These are phyloP conservation scores for Trichoderma pleuroti DNA, from an alignment of 2,329 filamentous ascomycete species.

Conservation along the genomic window DNA sequence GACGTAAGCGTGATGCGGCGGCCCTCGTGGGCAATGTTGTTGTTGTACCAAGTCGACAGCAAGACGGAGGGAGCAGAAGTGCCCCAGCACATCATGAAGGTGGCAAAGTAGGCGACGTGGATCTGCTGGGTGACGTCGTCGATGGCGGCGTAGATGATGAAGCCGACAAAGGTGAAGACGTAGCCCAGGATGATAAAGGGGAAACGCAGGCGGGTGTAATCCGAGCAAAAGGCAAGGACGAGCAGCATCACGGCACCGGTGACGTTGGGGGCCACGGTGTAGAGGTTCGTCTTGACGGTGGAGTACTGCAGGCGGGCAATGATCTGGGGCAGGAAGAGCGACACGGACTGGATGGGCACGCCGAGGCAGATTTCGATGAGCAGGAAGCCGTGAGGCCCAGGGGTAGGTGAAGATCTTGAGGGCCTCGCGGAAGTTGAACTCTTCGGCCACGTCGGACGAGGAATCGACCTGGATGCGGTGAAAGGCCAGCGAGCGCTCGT, in stretches of 20 bases:
- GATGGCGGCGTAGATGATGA: constrained; percentile 74
- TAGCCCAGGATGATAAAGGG: constrained; percentile 74
- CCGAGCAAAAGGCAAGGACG: constrained; percentile 67
- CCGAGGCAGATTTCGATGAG: constrained; percentile 58
- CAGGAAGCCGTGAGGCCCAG: constrained; percentile 47
- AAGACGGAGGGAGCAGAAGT: constrained; percentile 72
- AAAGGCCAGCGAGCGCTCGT: constrained; percentile 66
- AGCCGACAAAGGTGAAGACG: constrained; percentile 69
- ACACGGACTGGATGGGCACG: constrained; percentile 54
- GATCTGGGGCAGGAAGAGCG: constrained; percentile 55
- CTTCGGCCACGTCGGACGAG: constrained; percentile 57
- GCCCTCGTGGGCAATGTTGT: constrained; percentile 76
- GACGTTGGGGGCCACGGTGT: constrained; percentile 77
- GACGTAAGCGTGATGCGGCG: constrained; percentile 67
- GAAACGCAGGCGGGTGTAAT: constrained; percentile 62
- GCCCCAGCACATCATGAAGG: constrained; percentile 81
- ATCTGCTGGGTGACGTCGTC: constrained; percentile 57
- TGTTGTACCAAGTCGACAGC: constrained; percentile 67
- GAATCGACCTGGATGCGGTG: constrained; percentile 74
- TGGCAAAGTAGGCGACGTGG: constrained; percentile 69
- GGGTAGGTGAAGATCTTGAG: constrained; percentile 51
- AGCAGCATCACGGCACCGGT: constrained; percentile 70
- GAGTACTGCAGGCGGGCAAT: constrained; percentile 47
- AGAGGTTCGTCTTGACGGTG: constrained; percentile 66
- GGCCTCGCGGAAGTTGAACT: constrained; percentile 49